phyloP scores from a whole-genome alignment of 805 yeast species.

The Debaryomyces hansenii region DNA sequence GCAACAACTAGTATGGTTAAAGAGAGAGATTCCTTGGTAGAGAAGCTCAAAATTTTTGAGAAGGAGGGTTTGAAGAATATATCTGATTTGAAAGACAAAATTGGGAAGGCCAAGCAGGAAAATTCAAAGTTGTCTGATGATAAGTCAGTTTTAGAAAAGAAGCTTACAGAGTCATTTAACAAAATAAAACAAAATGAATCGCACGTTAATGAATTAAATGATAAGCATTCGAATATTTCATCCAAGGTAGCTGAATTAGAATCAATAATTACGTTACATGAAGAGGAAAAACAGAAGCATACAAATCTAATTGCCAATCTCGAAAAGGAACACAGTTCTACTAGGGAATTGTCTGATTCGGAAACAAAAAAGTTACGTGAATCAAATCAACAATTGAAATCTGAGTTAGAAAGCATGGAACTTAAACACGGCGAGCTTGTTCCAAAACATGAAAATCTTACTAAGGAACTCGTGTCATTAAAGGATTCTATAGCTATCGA shows the following conservation, averaged over 20 bases:
- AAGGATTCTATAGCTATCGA: conserved; percentile 12
- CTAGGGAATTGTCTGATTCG: background rate
- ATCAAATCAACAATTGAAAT: conserved; percentile 5
- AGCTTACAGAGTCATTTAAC: conserved; percentile 16
- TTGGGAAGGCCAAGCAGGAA: conserved; percentile 28
- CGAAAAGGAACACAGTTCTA: background rate
- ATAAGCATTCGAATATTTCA: conserved; percentile 13
- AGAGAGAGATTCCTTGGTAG: conserved; percentile 48
- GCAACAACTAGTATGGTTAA: conserved; percentile 31
- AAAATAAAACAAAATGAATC: conserved; percentile 15
- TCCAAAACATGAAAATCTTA: conserved; percentile 10
- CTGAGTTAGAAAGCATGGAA: conserved; percentile 7
- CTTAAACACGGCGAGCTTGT: conserved; percentile 3
- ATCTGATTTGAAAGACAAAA: conserved; percentile 25
- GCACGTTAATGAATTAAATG: conserved; percentile 10
- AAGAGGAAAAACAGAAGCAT: conserved; percentile 1
- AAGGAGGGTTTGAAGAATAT: conserved; percentile 25
- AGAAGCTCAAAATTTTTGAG: conserved; percentile 43
- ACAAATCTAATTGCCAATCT: background rate
- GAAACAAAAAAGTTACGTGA: conserved; percentile 10
- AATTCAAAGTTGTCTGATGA: conserved; percentile 27
- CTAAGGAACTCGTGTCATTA: conserved; percentile 11
- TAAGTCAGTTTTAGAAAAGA: conserved; percentile 28
- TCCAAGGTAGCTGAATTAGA: conserved; percentile 17
- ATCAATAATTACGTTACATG: conserved; percentile 19